Evolutionary conservation across 2,329 filamentous ascomycete species (phyloP).

Genomic region (Nemania bipapillata): DNA sequence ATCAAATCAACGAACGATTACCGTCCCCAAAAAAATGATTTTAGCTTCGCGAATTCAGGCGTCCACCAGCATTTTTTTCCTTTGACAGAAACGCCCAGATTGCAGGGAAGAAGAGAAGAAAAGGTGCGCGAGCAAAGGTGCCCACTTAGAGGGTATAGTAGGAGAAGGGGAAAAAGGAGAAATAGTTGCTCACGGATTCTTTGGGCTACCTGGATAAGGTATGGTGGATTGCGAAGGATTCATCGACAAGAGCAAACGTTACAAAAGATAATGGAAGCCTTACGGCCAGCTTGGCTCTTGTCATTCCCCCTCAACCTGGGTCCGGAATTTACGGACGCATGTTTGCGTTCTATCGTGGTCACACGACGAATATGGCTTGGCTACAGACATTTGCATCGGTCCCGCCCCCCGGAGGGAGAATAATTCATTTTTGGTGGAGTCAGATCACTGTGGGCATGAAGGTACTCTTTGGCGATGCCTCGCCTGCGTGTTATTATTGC

Average conservation of each 20-base stretch:
- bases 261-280: slow-evolving; percentile 19
- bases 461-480: slow-evolving; percentile 36
- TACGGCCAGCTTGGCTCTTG: slow-evolving; percentile 20
- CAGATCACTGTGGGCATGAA: slow-evolving; percentile 40
- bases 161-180: slow-evolving; percentile 41
- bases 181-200: slow-evolving; percentile 39
- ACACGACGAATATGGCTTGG: slow-evolving; percentile 25
- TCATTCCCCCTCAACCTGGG: slow-evolving; percentile 16
- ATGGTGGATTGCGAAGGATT: slow-evolving; percentile 28
- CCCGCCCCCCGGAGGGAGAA: slow-evolving; percentile 30
- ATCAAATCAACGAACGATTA: slow-evolving; percentile 47
- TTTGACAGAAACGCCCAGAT: slow-evolving; percentile 45
- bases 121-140: slow-evolving; percentile 41
- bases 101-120: slow-evolving; percentile 44
- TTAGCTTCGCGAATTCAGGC: slow-evolving; percentile 46
- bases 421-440: slow-evolving; percentile 45
- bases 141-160: slow-evolving; percentile 35
- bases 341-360: slow-evolving; percentile 24
- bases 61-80: slow-evolving; percentile 43
- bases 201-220: slow-evolving; percentile 31
- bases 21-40: slow-evolving; percentile 49
- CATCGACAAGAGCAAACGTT: slow-evolving; percentile 29
- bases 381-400: slow-evolving; percentile 34
- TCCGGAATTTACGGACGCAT: slow-evolving; percentile 22
- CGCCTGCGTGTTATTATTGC: slow-evolving; percentile 34